Percentiles rank a stretch among this genome's conserved stretches.
Evolutionary conservation across 2,329 filamentous ascomycete genomes (phyloP).

Genomic region (Aspergillus bombycis): DNA sequence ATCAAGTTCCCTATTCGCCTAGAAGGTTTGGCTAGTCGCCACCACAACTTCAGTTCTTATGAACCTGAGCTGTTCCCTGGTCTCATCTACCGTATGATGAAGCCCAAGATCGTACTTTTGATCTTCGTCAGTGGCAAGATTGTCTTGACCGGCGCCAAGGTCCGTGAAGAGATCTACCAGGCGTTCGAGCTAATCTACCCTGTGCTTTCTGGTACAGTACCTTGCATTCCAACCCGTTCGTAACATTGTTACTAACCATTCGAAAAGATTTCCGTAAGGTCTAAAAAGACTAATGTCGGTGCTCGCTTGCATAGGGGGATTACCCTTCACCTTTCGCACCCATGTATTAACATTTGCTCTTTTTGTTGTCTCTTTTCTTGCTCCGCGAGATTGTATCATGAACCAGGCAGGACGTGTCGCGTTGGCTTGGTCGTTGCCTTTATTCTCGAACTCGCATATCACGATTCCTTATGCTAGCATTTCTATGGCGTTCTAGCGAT

Average conservation of each 20-base stretch:
- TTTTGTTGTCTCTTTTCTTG: conserved; percentile 15
- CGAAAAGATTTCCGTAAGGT: conserved; percentile 65
- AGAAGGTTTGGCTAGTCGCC: conserved; percentile 91
- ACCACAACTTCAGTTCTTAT: conserved; percentile 99
- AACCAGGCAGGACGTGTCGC: conserved; percentile 19
- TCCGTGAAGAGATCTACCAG: conserved; percentile 96
- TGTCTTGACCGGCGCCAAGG: conserved; percentile 94
- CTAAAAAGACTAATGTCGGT: conserved; percentile 37
- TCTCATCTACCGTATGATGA: conserved; percentile 99
- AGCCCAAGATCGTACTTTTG: conserved; percentile 96
- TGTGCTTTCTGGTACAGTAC: conserved; percentile 76
- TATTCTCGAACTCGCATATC: conserved; percentile 27
- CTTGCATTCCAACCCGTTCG: neutral
- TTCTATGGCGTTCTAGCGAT: conserved; percentile 50
- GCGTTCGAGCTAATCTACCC: conserved; percentile 98
- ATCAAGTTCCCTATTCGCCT: conserved; percentile 99
- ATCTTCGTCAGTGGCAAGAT: conserved; percentile 99
- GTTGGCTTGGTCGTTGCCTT: conserved; percentile 18
- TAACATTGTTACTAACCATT: conserved; percentile 26
- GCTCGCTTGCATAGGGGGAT: conserved; percentile 20
- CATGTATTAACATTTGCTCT: conserved; percentile 34
- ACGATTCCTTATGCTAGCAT: conserved; percentile 47
- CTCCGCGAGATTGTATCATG: conserved; percentile 20
- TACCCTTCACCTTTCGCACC: conserved; percentile 21
- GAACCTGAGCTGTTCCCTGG: conserved; percentile 98